Conservation (phyloP, 768 basidiomycete genomes). For the Mycena chlorophos region DNA sequence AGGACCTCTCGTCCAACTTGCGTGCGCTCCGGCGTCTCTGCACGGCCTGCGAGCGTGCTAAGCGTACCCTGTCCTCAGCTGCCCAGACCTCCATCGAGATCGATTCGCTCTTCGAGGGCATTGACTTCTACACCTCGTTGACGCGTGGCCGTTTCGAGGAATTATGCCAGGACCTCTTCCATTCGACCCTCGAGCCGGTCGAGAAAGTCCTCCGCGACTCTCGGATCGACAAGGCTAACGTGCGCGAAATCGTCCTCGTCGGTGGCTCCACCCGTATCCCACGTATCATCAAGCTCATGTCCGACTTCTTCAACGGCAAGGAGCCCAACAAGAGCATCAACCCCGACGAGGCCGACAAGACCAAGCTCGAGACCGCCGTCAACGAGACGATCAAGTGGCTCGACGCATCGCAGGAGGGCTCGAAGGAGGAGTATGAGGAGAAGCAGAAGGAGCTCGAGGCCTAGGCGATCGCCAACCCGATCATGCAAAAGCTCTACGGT, state of each 20-base stretch:
- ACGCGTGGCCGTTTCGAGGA: conserved; percentile 6
- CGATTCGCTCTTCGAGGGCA: conserved; percentile 1
- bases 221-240: conserved; percentile 5
- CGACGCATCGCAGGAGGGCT: not conserved
- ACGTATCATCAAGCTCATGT: conserved; percentile 7
- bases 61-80: conserved; percentile 10
- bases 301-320: too few relatives aligned
- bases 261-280: conserved; percentile 9
- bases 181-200: conserved; percentile 8
- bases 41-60: conserved; percentile 10
- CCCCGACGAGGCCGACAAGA: not conserved
- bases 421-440: not conserved
- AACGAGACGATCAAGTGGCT: not conserved
- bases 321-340: too few relatives aligned
- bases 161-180: conserved; percentile 6
- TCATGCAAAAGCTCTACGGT: conserved; percentile 22
- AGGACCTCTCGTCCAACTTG: conserved; percentile 6
- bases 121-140: conserved; percentile 1
- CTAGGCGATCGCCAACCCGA: conserved; percentile 32
- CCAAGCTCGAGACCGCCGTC: not conserved
- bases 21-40: conserved; percentile 11
- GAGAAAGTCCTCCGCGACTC: conserved; percentile 9
- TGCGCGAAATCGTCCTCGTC: conserved; percentile 4
- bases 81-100: conserved; percentile 8
- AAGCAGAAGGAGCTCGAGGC: not conserved